Evolutionary conservation across 73 alveolate species (phyloP).

Genomic region (Paraurostyla sp.): DNA sequence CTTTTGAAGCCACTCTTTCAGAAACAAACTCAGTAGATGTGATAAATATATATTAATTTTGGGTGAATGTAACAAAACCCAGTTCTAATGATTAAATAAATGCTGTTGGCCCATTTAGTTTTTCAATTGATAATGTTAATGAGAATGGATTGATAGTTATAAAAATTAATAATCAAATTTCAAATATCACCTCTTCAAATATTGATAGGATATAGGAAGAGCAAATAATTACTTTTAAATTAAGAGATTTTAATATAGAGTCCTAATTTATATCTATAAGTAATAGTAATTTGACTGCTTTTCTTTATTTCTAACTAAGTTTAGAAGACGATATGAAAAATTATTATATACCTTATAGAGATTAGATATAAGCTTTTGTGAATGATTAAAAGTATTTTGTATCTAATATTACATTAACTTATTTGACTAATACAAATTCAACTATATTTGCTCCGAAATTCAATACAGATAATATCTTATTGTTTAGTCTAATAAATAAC

Average conservation of each 20-base stretch:
- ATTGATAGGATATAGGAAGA: not conserved
- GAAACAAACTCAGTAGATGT: constrained; percentile 23
- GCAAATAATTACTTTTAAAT: not conserved
- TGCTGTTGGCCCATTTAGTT: not conserved
- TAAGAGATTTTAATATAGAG: not conserved
- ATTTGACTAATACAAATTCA: too few species aligned
- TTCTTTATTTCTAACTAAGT: not conserved
- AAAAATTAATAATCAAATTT: not conserved
- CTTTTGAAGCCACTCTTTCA: not conserved
- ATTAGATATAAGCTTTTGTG: too few species aligned
- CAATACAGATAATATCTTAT: too few species aligned
- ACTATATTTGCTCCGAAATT: too few species aligned
- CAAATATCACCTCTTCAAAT: too few species aligned
- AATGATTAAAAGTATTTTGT: too few species aligned
- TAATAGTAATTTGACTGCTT: not conserved
- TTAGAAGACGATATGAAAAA: not conserved
- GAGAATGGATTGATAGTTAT: not conserved
- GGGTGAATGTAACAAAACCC: constrained; percentile 15
- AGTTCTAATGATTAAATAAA: not conserved
- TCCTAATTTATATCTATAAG: not conserved
- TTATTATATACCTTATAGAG: too few species aligned
- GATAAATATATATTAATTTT: not conserved
- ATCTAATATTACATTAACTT: too few species aligned
- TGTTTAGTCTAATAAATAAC: too few species aligned
- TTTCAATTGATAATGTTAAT: not conserved